Evolutionary conservation across 2,329 filamentous ascomycete species (phyloP), one percentile per base, ranked within the genome.

Genomic region (Aureobasidium sp.): DNA sequence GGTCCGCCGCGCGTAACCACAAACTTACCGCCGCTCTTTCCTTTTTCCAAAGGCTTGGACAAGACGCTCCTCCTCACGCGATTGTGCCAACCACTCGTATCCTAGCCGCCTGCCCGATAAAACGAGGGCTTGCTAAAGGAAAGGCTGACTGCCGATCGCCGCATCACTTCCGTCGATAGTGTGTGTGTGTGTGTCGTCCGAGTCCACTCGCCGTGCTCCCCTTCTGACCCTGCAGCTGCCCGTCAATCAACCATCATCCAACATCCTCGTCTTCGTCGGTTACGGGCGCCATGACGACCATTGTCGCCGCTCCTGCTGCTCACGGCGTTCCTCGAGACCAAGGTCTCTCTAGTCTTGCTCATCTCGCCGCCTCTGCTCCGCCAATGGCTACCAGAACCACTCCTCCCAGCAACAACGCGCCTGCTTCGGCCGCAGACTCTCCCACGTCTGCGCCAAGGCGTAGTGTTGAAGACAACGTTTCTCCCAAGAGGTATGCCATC

Each of bases 381-480:
- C 63, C 64, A 19, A 60, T 61, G 48, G 59, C 63, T 34, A 66
- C 61, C 45, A 69, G 66, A 58, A 62, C 59, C 58, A 66, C 63
- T 67, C 66, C 58, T 64, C 65, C 59, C 64, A 53, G 61, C 65
- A 67, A 14, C 48, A 55, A 61, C 66, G 68, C 67, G 24, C 63
- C 62, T 53, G 61, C 66, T 58, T 62, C 62, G 53, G 57, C 52
- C 59, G 64, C 68, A 65, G 60, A 47, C 34, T 66, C 60, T 49
- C 57, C 57, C 32, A 53, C 54, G 22, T 53, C 57, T 52, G 54
- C 39, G 21, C 45, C 55, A 6, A 53, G 53, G 16, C 52, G 51
- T 5, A 50, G 41, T 45, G 59, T 27, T 50, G 76, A 70, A 66
- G 74, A 76, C 66, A 79, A 79, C 72, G 74, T 68, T 56, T 77